Evolutionary conservation across 768 basidiomycete species (phyloP).

Genomic region (Auriscalpium vulgare): DNA sequence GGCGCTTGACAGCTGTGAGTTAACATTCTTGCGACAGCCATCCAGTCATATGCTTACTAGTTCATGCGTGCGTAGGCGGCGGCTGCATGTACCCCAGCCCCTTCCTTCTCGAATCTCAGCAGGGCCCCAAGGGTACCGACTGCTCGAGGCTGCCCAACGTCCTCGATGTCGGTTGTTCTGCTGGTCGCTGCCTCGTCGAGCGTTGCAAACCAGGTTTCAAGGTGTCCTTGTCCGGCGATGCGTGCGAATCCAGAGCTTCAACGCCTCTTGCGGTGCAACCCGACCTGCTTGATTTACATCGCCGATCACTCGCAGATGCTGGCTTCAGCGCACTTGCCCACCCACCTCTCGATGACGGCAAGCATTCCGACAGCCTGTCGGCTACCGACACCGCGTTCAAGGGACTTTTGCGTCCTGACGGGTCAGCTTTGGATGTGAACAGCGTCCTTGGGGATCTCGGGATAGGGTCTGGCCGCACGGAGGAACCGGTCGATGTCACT

Average conservation of each 20-base stretch:
- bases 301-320: too few relatives aligned
- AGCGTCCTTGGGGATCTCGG: neutral
- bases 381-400: too few relatives aligned
- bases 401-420: too few relatives aligned
- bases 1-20: constrained; percentile 15
- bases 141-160: neutral
- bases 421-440: neutral
- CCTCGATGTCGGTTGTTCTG: neutral
- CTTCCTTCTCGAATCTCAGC: neutral
- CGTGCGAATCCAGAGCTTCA: neutral
- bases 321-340: too few relatives aligned
- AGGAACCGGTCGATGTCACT: neutral
- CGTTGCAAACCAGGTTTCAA: neutral
- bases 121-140: neutral
- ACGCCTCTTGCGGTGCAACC: neutral
- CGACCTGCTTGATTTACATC: neutral
- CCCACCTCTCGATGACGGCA: too few relatives aligned
- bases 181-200: neutral
- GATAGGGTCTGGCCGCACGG: neutral
- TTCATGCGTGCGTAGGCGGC: neutral
- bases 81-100: neutral
- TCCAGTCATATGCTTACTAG: neutral
- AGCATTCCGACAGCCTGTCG: too few relatives aligned
- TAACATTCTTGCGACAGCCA: neutral
- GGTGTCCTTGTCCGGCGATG: neutral